Evolutionary conservation across 2,329 filamentous ascomycete genomes (phyloP), one percentile per base, ranked within the genome.

Genomic region (Claviceps spartinae): DNA sequence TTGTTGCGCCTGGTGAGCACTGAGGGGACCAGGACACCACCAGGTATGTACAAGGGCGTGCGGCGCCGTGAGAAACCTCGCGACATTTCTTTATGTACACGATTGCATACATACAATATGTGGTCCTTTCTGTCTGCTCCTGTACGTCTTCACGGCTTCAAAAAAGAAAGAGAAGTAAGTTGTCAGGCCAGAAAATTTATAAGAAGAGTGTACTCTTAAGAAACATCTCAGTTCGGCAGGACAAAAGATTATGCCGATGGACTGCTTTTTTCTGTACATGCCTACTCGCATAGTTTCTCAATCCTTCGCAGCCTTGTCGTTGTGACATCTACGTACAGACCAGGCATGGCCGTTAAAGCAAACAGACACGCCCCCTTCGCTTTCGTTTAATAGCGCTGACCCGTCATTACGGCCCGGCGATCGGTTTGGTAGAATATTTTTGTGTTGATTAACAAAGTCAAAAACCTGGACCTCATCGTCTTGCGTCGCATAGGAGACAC

Each of bases 361-460:
- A 7, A 40, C n/a, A n/a, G 8, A 11, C 11, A 20, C 8, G 18
- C 41, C 37, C 22, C 37, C 47, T 7, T 41, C 34, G 13, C 34
- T 44, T 34, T 9, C 36, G 30, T 34, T 47, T 51, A 42, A 42
- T 50, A 11, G 41, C 52, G 49, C 48, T 30, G 40, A 26, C 47
- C 40, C 22, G 22, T 38, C 42, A 5, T 45, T 14, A 34, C 40
- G 52, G 37, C 49, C 47, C 47, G 13, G 24, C 18, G 9, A 38
- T 26, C 34, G 8, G n/a, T 24, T 34, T 34, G 30, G 30, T 34
- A 9, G 30, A 34, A 34, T 34, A 34, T 11, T 34, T 8, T 8
- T 22, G 47, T 48, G 47, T 49, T 49, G 45, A 48, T 45, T 36
- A 41, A 49, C 13, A 45, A 52, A 51, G 30, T 11, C 42, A 42